Evolutionary conservation across 345 rosid species (phyloP).

Genomic region (Citrus maxima): DNA sequence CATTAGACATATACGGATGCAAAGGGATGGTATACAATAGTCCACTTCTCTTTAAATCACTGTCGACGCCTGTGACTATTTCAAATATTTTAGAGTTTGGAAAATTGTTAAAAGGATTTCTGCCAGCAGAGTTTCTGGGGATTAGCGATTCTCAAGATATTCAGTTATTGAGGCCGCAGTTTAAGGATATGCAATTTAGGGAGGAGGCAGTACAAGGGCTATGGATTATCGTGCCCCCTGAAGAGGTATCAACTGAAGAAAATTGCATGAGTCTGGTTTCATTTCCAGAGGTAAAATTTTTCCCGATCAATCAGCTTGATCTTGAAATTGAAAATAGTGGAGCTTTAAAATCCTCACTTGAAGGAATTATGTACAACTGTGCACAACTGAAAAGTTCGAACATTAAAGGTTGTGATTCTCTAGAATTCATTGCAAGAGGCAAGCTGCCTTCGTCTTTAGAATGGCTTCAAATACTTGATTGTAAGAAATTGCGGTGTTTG

Average conservation of each 20-base stretch:
- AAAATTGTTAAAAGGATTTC: neutral
- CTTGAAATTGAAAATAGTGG: too few relatives aligned
- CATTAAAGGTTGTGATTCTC: too few relatives aligned
- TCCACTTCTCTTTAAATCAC: neutral
- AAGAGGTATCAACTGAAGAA: neutral
- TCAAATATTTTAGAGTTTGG: neutral
- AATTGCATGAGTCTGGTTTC: too few relatives aligned
- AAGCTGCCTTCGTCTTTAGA: too few relatives aligned
- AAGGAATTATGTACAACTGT: too few relatives aligned
- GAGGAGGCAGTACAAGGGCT: neutral
- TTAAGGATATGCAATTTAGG: neutral
- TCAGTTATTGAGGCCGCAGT: neutral
- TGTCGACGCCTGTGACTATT: neutral
- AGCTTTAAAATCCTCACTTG: too few relatives aligned
- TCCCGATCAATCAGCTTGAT: too few relatives aligned
- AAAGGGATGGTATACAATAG: neutral
- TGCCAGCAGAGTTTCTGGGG: neutral
- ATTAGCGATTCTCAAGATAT: neutral
- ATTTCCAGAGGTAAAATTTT: too few relatives aligned
- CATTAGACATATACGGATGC: neutral
- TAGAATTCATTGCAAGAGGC: too few relatives aligned
- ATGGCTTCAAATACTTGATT: too few relatives aligned
- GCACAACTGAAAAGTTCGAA: too few relatives aligned
- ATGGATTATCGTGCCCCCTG: neutral
- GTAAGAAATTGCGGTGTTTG: too few relatives aligned